Percentiles rank a stretch among this genome's conserved stretches.
Evolutionary conservation across 2,329 filamentous ascomycete genomes (phyloP).

Genomic region (Alternaria ethzedia): DNA sequence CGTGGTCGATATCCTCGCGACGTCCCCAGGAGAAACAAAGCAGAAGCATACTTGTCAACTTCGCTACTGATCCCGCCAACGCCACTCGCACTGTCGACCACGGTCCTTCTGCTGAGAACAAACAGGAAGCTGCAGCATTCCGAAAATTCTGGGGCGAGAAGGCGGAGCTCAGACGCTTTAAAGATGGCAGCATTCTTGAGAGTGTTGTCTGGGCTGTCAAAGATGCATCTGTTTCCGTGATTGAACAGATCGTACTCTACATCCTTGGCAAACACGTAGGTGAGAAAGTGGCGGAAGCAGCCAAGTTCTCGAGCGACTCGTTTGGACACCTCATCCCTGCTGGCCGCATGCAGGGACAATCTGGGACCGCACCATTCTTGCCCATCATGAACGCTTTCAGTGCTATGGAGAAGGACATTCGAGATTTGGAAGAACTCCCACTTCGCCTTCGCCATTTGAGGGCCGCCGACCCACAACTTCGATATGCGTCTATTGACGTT

Average conservation of each 20-base stretch:
- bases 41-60: slow-evolving; percentile 64
- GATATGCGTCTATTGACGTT: slow-evolving; percentile 70
- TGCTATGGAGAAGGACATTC: slow-evolving; percentile 76
- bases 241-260: slow-evolving; percentile 80
- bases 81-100: slow-evolving; percentile 81
- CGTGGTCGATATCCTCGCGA: slow-evolving; percentile 47
- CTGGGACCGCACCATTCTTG: slow-evolving; percentile 66
- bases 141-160: slow-evolving; percentile 95
- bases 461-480: slow-evolving; percentile 72
- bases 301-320: slow-evolving; percentile 54
- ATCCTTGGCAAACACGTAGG: slow-evolving; percentile 74
- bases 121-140: slow-evolving; percentile 80
- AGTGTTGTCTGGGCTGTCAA: slow-evolving; percentile 81
- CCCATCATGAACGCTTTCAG: slow-evolving; percentile 73
- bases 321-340: slow-evolving; percentile 55
- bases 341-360: slow-evolving; percentile 42
- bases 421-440: slow-evolving; percentile 80
- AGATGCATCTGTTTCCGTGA: slow-evolving; percentile 67
- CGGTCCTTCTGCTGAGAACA: slow-evolving; percentile 84
- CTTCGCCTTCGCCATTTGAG: slow-evolving; percentile 84
- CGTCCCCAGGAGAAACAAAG: slow-evolving; percentile 30
- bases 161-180: slow-evolving; percentile 90
- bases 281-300: slow-evolving; percentile 58
- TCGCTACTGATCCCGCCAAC: slow-evolving; percentile 76
- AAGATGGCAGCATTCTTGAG: slow-evolving; percentile 91